phyloP scores from a whole-genome alignment of 345 rosid species.

The Lumnitzera littorea region DNA sequence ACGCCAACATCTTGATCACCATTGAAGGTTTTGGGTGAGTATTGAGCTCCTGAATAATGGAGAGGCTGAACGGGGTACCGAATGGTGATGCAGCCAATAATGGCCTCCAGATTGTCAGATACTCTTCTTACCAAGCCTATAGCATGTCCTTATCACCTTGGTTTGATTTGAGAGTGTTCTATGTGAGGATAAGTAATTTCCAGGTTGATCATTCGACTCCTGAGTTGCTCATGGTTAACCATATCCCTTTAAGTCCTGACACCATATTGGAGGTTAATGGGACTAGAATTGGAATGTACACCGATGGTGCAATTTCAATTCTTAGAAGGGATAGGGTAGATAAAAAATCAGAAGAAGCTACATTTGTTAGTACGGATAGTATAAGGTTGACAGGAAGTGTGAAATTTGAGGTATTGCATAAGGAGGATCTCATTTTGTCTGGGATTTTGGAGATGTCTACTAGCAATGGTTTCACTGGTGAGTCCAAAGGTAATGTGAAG shows the following conservation, averaged over 20 bases:
- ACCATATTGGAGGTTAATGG: slow-evolving; percentile 81
- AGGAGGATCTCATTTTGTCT: slow-evolving; percentile 54
- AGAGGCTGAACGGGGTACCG: slow-evolving; percentile 33
- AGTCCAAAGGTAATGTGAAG: slow-evolving; percentile 44
- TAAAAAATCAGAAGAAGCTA: slow-evolving; percentile 75
- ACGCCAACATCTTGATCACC: slow-evolving; percentile 17
- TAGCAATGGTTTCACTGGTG: slow-evolving; percentile 44
- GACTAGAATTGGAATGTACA: slow-evolving; percentile 40
- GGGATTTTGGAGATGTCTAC: slow-evolving; percentile 65
- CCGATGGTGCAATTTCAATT: slow-evolving; percentile 50
- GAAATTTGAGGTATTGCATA: slow-evolving; percentile 67
- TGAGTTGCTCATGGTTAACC: slow-evolving; percentile 62
- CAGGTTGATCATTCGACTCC: slow-evolving; percentile 62
- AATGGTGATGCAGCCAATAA: slow-evolving; percentile 26
- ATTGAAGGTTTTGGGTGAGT: slow-evolving; percentile 27
- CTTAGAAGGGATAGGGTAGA: slow-evolving; percentile 82
- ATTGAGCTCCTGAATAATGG: slow-evolving; percentile 39
- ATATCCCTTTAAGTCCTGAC: slow-evolving; percentile 64
- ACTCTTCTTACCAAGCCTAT: slow-evolving; percentile 49
- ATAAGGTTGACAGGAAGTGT: slow-evolving; percentile 76
- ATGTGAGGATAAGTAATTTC: slow-evolving; percentile 71
- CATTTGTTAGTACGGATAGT: slow-evolving; percentile 81
- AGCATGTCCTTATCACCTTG: slow-evolving; percentile 36
- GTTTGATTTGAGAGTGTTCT: slow-evolving; percentile 88
- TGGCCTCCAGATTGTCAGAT: slow-evolving; percentile 51